These are phyloP conservation scores for Venturia pyrina DNA, from an alignment of 2,329 filamentous ascomycete species.

Conservation along the genomic window DNA sequence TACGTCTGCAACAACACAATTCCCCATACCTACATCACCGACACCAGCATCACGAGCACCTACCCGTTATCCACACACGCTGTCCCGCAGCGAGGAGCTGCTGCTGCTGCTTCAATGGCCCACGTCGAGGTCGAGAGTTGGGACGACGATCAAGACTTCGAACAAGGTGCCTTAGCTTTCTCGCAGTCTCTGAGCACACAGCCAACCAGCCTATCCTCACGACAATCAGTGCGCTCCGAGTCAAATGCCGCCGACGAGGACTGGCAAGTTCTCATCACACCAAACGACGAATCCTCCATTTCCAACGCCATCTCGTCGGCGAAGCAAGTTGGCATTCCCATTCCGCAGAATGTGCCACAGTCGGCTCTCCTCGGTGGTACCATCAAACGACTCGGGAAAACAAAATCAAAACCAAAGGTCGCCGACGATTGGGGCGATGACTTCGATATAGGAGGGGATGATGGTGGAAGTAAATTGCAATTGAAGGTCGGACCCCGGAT, in stretches of 20 bases:
- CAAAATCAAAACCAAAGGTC: conserved; percentile 33
- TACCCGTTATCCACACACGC: background rate
- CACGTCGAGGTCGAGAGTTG: conserved; percentile 58
- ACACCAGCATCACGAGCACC: background rate
- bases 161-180: conserved; percentile 53
- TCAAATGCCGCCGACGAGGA: conserved; percentile 70
- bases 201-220: conserved; percentile 56
- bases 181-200: conserved; percentile 40
- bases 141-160: conserved; percentile 42
- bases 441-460: conserved; percentile 11
- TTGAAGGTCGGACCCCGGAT: conserved; percentile 22
- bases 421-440: conserved; percentile 42
- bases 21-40: background rate
- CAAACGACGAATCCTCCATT: conserved; percentile 75
- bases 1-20: background rate
- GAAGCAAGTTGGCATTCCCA: conserved; percentile 79
- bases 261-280: conserved; percentile 74
- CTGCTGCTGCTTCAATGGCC: conserved; percentile 40
- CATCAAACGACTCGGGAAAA: conserved; percentile 74
- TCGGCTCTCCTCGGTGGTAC: conserved; percentile 87
- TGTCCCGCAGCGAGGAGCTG: conserved; percentile 15
- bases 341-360: conserved; percentile 75
- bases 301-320: conserved; percentile 80
- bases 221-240: conserved; percentile 74
- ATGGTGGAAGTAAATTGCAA: conserved; percentile 27